These are phyloP conservation scores for Nakazawaea anatomiae DNA, from an alignment of 805 yeast genomes.

Conservation along the genomic window DNA sequence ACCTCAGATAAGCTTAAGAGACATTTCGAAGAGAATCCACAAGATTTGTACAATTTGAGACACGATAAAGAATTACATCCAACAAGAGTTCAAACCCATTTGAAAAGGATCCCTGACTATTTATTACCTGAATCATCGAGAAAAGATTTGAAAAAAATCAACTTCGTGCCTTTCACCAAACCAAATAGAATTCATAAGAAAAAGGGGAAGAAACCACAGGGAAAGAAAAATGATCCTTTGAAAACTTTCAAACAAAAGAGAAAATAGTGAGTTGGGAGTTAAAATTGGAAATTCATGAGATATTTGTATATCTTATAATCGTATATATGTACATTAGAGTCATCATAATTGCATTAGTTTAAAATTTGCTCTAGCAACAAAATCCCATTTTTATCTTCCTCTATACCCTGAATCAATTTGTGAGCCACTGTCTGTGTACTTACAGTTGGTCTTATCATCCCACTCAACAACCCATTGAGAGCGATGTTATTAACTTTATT, in stretches of 20 bases:
- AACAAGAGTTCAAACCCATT: conserved; percentile 73
- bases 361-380: conserved; percentile 48
- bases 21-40: conserved; percentile 96
- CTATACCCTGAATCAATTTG: conserved; percentile 35
- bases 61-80: conserved; percentile 90
- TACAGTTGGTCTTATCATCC: conserved; percentile 52
- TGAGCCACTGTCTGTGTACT: conserved; percentile 66
- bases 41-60: conserved; percentile 80
- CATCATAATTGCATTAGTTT: not conserved
- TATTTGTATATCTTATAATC: not conserved
- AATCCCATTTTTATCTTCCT: conserved; percentile 45
- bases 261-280: not conserved
- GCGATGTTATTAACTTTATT: conserved; percentile 37
- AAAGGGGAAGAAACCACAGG: conserved; percentile 18
- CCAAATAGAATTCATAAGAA: conserved; percentile 28
- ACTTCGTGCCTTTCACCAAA: conserved; percentile 70
- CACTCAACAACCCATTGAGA: conserved; percentile 38
- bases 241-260: conserved; percentile 30
- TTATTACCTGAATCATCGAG: conserved; percentile 78
- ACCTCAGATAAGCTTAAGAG: conserved; percentile 87
- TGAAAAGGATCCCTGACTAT: conserved; percentile 90
- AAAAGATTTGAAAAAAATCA: conserved; percentile 46
- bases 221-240: conserved; percentile 47
- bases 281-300: not conserved
- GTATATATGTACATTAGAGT: no score